These are phyloP conservation scores for Irpex sp. DNA, from an alignment of 1,284 basidiomycete genomes.

Conservation along the genomic window DNA sequence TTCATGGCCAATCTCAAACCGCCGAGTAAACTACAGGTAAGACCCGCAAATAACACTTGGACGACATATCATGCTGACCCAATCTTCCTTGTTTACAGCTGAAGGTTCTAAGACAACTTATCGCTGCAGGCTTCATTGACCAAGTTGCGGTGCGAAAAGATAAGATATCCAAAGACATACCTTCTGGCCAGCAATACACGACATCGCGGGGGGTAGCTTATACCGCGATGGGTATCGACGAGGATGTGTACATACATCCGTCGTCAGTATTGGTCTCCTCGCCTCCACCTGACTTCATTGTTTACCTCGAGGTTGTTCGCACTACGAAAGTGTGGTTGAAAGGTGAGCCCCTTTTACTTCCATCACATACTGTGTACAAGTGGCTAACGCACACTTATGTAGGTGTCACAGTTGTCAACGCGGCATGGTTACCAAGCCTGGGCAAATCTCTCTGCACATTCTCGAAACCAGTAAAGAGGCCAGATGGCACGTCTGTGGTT, in stretches of 20 bases:
- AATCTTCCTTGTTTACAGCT: conserved; percentile 44
- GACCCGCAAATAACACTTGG: conserved; percentile 7
- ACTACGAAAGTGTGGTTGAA: conserved; percentile 80
- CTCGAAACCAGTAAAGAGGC: conserved; percentile 80
- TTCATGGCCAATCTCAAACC: conserved; percentile 64
- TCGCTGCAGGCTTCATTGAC: conserved; percentile 92
- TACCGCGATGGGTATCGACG: conserved; percentile 74
- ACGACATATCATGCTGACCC: neutral
- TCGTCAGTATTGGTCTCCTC: conserved; percentile 73
- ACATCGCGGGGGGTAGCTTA: conserved; percentile 85
- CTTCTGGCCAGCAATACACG: conserved; percentile 66
- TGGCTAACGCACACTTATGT: conserved; percentile 10
- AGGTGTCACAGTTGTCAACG: conserved; percentile 86
- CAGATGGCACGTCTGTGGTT: conserved; percentile 60
- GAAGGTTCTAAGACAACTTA: conserved; percentile 87
- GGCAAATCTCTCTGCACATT: conserved; percentile 85
- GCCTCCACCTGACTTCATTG: conserved; percentile 84
- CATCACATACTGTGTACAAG: neutral
- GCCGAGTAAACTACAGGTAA: conserved; percentile 73
- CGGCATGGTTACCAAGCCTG: conserved; percentile 83
- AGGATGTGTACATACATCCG: conserved; percentile 93
- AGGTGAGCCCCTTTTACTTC: conserved; percentile 43
- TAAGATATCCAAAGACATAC: conserved; percentile 54
- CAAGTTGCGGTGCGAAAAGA: conserved; percentile 94
- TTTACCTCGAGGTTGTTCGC: conserved; percentile 80